Evolutionary conservation across 345 rosid genomes (phyloP).

Genomic region (Isatis tinctoria): DNA sequence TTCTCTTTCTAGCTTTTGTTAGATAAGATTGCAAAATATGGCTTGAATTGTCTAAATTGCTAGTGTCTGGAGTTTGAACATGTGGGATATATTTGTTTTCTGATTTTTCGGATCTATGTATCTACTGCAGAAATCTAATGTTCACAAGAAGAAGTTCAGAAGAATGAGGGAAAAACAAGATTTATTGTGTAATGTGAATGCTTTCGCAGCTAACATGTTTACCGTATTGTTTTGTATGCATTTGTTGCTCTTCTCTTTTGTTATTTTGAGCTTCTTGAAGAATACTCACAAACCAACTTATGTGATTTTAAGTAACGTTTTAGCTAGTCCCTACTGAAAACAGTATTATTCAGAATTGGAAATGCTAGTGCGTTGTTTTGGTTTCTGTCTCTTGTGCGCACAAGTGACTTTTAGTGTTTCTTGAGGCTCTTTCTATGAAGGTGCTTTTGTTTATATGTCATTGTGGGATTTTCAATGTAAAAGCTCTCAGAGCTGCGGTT

Average conservation of each 20-base stretch:
- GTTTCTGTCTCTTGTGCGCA: too few relatives aligned
- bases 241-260: background rate
- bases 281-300: background rate
- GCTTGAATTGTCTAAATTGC: too few relatives aligned
- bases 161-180: slow-evolving; percentile 44
- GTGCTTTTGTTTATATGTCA: background rate
- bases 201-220: slow-evolving; percentile 52
- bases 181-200: slow-evolving; percentile 41
- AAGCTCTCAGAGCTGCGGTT: background rate
- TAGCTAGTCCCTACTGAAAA: background rate
- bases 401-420: too few relatives aligned
- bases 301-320: background rate
- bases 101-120: background rate
- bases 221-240: slow-evolving; percentile 32
- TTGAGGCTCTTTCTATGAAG: too few relatives aligned
- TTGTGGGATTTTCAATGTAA: too few relatives aligned
- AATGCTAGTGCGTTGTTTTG: background rate
- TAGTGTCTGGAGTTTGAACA: background rate
- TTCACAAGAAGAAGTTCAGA: slow-evolving; percentile 43
- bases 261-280: background rate
- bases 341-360: background rate
- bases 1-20: too few relatives aligned
- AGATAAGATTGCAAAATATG: too few relatives aligned
- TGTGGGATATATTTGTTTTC: background rate
- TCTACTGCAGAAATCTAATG: slow-evolving; percentile 30